These are phyloP conservation scores for Wickerhamiella nectarea DNA, from an alignment of 805 yeast species.

Conservation along the genomic window DNA sequence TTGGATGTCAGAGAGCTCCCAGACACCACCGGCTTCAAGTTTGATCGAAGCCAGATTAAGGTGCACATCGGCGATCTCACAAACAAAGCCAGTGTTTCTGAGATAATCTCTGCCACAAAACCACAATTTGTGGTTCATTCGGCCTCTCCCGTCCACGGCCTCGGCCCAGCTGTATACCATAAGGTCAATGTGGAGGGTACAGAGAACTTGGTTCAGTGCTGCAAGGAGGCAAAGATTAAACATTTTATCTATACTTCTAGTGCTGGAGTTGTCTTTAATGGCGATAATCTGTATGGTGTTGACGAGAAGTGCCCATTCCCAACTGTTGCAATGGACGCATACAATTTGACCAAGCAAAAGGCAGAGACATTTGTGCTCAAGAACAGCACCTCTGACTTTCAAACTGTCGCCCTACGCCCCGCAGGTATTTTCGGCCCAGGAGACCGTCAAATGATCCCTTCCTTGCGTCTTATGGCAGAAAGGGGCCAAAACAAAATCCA, in stretches of 20 bases:
- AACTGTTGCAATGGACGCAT: conserved; percentile 84
- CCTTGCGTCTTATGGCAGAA: conserved; percentile 66
- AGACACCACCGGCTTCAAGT: conserved; percentile 56
- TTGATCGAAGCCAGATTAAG: conserved; percentile 41
- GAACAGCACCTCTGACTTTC: conserved; percentile 50
- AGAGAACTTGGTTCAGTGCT: conserved; percentile 50
- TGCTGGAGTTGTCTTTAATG: conserved; percentile 94
- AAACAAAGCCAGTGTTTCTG: conserved; percentile 47
- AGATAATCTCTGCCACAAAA: conserved; percentile 43
- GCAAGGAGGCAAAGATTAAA: conserved; percentile 36
- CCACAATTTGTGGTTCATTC: conserved; percentile 83
- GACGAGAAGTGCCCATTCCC: conserved; percentile 94
- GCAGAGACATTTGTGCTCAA: conserved; percentile 74
- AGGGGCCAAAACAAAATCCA: conserved; percentile 85
- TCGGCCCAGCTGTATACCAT: conserved; percentile 65
- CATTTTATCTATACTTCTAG: conserved; percentile 90
- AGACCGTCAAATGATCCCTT: conserved; percentile 92
- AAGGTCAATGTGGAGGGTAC: conserved; percentile 91
- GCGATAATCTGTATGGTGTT: conserved; percentile 82
- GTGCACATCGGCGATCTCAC: conserved; percentile 80
- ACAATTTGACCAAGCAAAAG: conserved; percentile 84
- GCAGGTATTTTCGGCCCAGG: conserved; percentile 99
- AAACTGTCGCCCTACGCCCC: conserved; percentile 82
- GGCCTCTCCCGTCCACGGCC: conserved; percentile 92
- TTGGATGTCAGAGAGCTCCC: conserved; percentile 88